A percentile compares a stretch with the other conserved stretches of the same genome.
These are phyloP conservation scores for Microbotryum intermedium DNA, from an alignment of 1,284 basidiomycete genomes.

Conservation along the genomic window DNA sequence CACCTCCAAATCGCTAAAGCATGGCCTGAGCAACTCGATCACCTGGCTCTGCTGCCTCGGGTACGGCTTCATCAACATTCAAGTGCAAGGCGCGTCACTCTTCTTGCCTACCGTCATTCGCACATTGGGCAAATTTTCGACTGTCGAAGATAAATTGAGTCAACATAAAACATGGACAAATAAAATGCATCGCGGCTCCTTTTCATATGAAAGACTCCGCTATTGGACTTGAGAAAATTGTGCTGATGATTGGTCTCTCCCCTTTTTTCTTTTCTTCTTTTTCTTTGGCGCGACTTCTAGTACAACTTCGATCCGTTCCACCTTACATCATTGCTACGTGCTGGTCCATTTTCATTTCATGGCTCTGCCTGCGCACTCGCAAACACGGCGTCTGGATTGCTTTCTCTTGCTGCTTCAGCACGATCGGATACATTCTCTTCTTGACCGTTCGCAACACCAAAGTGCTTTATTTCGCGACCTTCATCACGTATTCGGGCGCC, in stretches of 20 bases:
- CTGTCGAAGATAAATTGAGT: conserved; percentile 13
- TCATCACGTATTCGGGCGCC: conserved; percentile 28
- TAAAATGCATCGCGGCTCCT: too few species aligned
- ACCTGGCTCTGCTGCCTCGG: conserved; percentile 22
- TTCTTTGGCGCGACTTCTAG: background rate
- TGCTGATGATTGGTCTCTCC: background rate
- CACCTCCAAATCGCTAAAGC: conserved; percentile 21
- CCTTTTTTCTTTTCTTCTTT: too few species aligned
- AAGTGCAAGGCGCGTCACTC: conserved; percentile 31
- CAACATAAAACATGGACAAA: background rate
- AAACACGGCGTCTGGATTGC: conserved; percentile 16
- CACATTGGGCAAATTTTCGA: conserved; percentile 21
- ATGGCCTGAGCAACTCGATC: conserved; percentile 18
- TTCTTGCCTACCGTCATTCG: conserved; percentile 34
- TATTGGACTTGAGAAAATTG: too few species aligned
- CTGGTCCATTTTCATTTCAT: conserved; percentile 17
- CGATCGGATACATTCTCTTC: conserved; percentile 30
- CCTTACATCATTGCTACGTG: conserved; percentile 25
- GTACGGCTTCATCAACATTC: conserved; percentile 34
- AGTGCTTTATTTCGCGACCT: conserved; percentile 26
- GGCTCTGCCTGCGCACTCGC: conserved; percentile 10
- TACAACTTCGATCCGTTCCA: conserved; percentile 6
- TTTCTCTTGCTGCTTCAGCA: conserved; percentile 12
- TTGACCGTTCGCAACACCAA: conserved; percentile 10
- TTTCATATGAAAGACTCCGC: too few species aligned